Conservation (phyloP, 2,329 filamentous ascomycete species). For the Aspergillus amoenus region DNA sequence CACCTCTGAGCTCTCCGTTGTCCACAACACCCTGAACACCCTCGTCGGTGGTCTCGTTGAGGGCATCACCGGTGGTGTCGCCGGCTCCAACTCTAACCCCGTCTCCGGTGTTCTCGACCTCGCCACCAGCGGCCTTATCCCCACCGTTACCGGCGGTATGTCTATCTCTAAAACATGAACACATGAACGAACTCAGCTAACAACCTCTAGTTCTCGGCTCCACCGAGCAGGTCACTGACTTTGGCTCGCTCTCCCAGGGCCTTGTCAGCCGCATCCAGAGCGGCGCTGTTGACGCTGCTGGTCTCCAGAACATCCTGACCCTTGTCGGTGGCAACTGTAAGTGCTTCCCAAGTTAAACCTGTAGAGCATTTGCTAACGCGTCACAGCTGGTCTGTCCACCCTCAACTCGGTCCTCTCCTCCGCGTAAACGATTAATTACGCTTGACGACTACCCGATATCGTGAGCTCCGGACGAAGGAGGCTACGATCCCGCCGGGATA, state of each 20-base stretch:
- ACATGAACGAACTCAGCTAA: not conserved
- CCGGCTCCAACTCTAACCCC: too few relatives aligned
- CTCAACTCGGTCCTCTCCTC: conserved; percentile 9
- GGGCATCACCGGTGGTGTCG: too few relatives aligned
- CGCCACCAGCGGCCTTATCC: conserved; percentile 11
- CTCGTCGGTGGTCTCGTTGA: too few relatives aligned
- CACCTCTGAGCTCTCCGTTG: too few relatives aligned
- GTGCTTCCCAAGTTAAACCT: too few relatives aligned
- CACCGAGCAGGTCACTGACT: conserved; percentile 10
- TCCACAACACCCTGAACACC: too few relatives aligned
- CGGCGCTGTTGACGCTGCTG: conserved; percentile 15
- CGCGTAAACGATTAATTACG: not conserved
- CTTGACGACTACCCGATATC: too few relatives aligned
- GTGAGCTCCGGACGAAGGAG: too few relatives aligned
- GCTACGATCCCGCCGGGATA: too few relatives aligned
- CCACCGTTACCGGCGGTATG: conserved; percentile 21
- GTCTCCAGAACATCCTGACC: conserved; percentile 15
- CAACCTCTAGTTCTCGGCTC: not conserved
- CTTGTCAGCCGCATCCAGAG: conserved; percentile 15
- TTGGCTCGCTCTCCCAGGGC: conserved; percentile 17
- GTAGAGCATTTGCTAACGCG: not conserved
- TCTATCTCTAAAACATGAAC: too few relatives aligned
- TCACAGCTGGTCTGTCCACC: conserved; percentile 9
- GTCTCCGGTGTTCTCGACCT: not conserved
- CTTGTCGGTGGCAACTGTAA: conserved; percentile 12